phyloP scores from a whole-genome alignment of 306 rosid genomes.

The Betula pendula region DNA sequence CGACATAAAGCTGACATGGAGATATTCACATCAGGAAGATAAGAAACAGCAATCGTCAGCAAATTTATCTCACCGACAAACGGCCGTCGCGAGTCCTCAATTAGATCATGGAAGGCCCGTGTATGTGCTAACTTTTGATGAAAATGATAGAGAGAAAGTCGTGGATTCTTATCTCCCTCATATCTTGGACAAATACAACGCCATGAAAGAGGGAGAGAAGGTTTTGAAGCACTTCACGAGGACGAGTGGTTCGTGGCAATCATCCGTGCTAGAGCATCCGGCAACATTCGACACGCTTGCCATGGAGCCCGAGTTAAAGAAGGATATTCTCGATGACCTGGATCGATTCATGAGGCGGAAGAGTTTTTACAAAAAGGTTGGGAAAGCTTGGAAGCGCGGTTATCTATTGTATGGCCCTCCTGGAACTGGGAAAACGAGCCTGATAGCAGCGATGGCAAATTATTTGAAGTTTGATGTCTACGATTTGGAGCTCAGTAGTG shows the following conservation, averaged over 20 bases:
- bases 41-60: neutral
- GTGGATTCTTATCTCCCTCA: constrained; percentile 20
- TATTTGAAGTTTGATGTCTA: constrained; percentile 41
- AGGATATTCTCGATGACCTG: constrained; percentile 27
- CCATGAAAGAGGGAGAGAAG: constrained; percentile 22
- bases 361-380: constrained; percentile 40
- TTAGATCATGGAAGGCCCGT: neutral
- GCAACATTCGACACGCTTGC: constrained; percentile 38
- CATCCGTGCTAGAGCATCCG: constrained; percentile 32
- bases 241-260: neutral
- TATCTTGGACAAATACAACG: constrained; percentile 10
- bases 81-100: too few species aligned
- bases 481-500: constrained; percentile 41
- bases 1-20: constrained; percentile 32
- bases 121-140: constrained; percentile 23
- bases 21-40: neutral
- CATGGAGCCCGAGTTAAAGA: constrained; percentile 35
- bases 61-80: too few species aligned
- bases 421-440: constrained; percentile 48
- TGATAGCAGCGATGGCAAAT: constrained; percentile 42
- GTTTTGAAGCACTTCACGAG: constrained; percentile 22
- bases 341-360: constrained; percentile 42
- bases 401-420: constrained; percentile 47
- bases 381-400: constrained; percentile 52
- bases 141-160: constrained; percentile 11